Percentiles rank a stretch among this genome's conserved stretches.
These are phyloP conservation scores for Eucalyptus melliodora DNA, from an alignment of 345 rosid species.

Conservation along the genomic window DNA sequence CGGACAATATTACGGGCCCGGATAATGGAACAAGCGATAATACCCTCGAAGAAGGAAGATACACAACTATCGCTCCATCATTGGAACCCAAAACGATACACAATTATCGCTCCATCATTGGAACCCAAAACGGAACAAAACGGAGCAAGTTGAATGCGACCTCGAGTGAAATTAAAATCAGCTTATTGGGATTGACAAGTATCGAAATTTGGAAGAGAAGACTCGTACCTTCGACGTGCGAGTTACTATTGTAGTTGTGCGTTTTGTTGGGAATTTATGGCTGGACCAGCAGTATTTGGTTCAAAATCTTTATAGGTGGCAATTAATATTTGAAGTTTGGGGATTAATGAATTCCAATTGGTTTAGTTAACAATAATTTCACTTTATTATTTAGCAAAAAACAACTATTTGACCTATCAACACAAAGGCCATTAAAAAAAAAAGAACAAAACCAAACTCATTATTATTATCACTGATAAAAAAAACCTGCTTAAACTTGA, in stretches of 20 bases:
- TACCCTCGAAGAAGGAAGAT: background rate
- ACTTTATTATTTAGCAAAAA: background rate
- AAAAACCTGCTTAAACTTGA: background rate
- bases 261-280: background rate
- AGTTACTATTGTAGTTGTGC: background rate
- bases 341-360: background rate
- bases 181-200: no score
- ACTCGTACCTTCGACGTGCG: background rate
- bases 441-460: background rate
- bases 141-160: background rate
- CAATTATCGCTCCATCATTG: background rate
- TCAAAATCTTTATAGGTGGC: background rate
- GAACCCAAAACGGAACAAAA: background rate
- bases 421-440: background rate
- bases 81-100: background rate
- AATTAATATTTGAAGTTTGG: background rate
- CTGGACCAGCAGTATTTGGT: background rate
- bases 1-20: rapidly evolving
- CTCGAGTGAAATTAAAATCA: no score
- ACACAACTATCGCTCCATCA: background rate
- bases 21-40: background rate
- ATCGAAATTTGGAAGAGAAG: background rate
- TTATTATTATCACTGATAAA: background rate
- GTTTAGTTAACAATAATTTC: background rate
- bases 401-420: background rate